A percentile compares a stretch with the other conserved stretches of the same genome.
Evolutionary conservation across 2,329 filamentous ascomycete genomes (phyloP).

Genomic region (Escovopsis sp.): DNA sequence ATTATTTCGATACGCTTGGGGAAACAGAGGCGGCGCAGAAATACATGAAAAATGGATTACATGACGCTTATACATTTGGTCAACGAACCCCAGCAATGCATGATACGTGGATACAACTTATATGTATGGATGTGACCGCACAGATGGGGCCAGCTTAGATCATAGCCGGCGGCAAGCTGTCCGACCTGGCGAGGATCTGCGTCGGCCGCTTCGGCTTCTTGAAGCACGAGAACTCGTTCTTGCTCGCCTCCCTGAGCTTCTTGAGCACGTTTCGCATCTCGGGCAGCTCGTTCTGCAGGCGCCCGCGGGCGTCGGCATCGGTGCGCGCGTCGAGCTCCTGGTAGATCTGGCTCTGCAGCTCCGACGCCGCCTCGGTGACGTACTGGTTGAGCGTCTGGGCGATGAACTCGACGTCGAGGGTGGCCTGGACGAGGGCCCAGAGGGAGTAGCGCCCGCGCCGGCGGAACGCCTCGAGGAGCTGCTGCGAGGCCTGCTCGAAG

Average conservation of each 20-base stretch:
- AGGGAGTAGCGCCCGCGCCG: slow-evolving; percentile 55
- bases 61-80: too few relatives aligned
- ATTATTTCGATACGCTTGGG: too few relatives aligned
- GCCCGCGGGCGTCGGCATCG: slow-evolving; percentile 67
- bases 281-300: slow-evolving; percentile 72
- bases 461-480: slow-evolving; percentile 71
- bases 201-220: slow-evolving; percentile 41
- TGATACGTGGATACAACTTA: too few relatives aligned
- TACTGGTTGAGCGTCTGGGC: slow-evolving; percentile 86
- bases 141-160: slow-evolving; percentile 5
- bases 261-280: slow-evolving; percentile 83
- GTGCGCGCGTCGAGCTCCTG: slow-evolving; percentile 79
- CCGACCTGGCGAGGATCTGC: slow-evolving; percentile 16
- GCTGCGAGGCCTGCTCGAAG: slow-evolving; percentile 63
- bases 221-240: slow-evolving; percentile 80
- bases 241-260: slow-evolving; percentile 63
- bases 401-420: slow-evolving; percentile 91
- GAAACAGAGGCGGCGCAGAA: too few relatives aligned
- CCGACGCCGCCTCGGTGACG: slow-evolving; percentile 65
- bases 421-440: slow-evolving; percentile 84
- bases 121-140: too few relatives aligned
- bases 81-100: too few relatives aligned
- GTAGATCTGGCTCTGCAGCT: slow-evolving; percentile 82
- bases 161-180: slow-evolving; percentile 11
- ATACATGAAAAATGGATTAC: too few relatives aligned